Evolutionary conservation across 2,329 filamentous ascomycete species (phyloP).

Genomic region (Neospermospora avenae): DNA sequence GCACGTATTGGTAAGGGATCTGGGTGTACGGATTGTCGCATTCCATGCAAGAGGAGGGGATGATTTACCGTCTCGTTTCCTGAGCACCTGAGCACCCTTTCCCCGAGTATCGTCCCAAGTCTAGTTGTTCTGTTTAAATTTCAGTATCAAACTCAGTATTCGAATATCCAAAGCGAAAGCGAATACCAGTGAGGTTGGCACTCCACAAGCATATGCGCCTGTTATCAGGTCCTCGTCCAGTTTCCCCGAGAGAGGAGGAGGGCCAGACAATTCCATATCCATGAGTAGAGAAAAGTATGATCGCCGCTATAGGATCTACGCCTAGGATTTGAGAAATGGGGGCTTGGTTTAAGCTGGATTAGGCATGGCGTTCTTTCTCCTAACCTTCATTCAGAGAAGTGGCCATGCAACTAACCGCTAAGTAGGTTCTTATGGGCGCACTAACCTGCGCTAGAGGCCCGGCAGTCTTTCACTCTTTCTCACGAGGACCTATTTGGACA

Average conservation of each 20-base stretch:
- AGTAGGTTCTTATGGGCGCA: not conserved
- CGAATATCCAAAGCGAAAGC: not conserved
- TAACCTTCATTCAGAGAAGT: not conserved
- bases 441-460: not conserved
- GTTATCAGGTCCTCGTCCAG: not conserved
- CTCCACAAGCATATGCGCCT: not conserved
- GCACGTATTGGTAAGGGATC: conserved; percentile 18
- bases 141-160: not conserved
- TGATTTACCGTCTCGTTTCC: conserved; percentile 12
- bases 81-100: not conserved
- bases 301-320: not conserved
- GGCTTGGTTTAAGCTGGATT: not conserved
- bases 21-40: conserved; percentile 2
- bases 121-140: no score
- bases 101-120: not conserved
- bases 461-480: not conserved
- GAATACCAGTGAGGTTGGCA: not conserved
- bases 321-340: not conserved
- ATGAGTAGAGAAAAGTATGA: not conserved
- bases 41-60: conserved; percentile 5
- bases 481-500: not conserved
- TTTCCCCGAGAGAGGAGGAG: not conserved
- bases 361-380: not conserved
- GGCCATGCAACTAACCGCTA: not conserved
- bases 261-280: not conserved